Base-by-base conservation (phyloP, 805 yeast genomes). In the Candida ortonii region DNA sequence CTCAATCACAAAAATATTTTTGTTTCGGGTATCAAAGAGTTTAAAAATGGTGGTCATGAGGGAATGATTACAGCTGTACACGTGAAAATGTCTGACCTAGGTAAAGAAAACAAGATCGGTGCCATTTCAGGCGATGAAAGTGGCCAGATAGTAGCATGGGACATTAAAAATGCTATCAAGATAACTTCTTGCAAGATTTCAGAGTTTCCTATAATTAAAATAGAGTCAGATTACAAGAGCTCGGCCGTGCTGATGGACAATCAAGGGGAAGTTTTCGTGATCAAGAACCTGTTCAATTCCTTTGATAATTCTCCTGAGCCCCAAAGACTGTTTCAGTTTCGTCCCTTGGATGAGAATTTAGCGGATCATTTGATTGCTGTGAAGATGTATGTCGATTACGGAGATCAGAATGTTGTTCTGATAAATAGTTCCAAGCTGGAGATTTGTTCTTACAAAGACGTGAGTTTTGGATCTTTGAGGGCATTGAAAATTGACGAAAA, bases 61-160 rank as follows among this genome's bases (percentile, higher is more conserved):
- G 50, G 50, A 12, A 40, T 46, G 45, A 45, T 56, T 3, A 57
- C 59, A 3, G 38, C 50, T 15, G 41, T 47, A 5, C 36, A 38
- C 30, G 49, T 52, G 17, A 43, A 43, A 19, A 31, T 37, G 15
- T 39, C 41, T 6, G 43, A 44, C 13, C 26, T 53, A 18, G 52
- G 49, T 1, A 59, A 53, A 30, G 42, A 44, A 13, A 58, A 56
- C 11, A 44, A 36, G 22, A 44, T 56, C 12, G 61, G 61, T 16
- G 53, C 57, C 2, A 45, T 61, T 25, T 44, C 62, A 8, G 59
- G 57, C 2, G 63, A 59, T 40, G 52, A 47, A 21, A 33, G 38
- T 12, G 66, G 65, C 1, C 33, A 27, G 11, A 12, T 62, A 12
- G 39, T 43, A 6, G 55, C 53, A 3, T 62, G 67, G 67, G 65